Base-by-base conservation (phyloP, 208 protist genomes). In the Endotrypanum monterogeii region DNA sequence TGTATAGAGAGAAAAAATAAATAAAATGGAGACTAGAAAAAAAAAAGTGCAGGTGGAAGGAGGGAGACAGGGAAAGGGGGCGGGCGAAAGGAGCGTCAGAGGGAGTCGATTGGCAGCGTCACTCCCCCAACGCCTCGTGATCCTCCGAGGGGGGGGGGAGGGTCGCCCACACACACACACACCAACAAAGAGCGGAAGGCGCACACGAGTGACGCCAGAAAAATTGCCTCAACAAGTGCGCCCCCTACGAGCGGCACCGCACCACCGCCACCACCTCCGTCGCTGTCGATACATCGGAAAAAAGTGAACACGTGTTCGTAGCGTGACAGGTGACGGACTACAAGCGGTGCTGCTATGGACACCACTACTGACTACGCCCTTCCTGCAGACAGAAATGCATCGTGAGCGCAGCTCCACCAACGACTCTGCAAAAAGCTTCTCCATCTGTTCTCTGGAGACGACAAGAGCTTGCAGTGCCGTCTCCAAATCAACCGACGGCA, bases 391-490 rank as follows among this genome's bases (percentile, higher is more conserved):
- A 18, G 48, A 51, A 3, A 44, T 28, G 30, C 50, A 65, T 2
- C 68, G 73, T 25, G 23, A 28, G 20, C 62, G 62, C 56, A 83
- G 46, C 54, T 68, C 58, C 51, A 68, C 74, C 37, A 62, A 30
- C 23, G 80, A 86, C 68, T 32, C 54, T 3, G 69, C 71, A 14
- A 86, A 71, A 1, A 67, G 58, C n/a, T 23, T 9, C 32, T 89
- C 84, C 30, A 86, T 25, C 0, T 74, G 28, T 12, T 35, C 57
- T 39, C 74, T 71, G 1, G 72, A 44, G 16, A 89, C 84, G 0
- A 67, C 48, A 51, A 80, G 79, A 25, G 55, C 48, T 1, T 30
- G 32, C 8, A 78, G 70, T 0, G 73, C 48, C 50, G 23, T 57
- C 50, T 35, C 54, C 23, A 78, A 39, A 12, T 57, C 57, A 0